Evolutionary conservation across 805 yeast genomes (phyloP).

Genomic region (Scheffersomyces amazonensis): DNA sequence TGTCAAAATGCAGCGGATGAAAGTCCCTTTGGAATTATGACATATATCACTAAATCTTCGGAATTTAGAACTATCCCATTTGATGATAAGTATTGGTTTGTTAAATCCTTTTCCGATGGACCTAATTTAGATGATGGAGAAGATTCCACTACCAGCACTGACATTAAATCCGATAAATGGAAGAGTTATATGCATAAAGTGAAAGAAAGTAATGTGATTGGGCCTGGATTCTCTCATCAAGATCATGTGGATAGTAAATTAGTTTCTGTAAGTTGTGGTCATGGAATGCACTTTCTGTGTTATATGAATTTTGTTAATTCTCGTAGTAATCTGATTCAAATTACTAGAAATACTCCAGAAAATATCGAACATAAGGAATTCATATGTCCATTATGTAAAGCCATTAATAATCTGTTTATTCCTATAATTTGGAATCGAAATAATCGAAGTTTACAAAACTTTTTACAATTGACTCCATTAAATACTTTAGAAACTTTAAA

Average conservation of each 20-base stretch:
- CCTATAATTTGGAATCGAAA: slow-evolving; percentile 68
- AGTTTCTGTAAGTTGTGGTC: slow-evolving; percentile 81
- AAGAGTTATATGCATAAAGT: slow-evolving; percentile 30
- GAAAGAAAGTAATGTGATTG: slow-evolving; percentile 46
- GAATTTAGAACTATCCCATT: slow-evolving; percentile 65
- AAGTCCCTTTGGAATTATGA: slow-evolving; percentile 71
- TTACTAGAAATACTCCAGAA: slow-evolving; percentile 81
- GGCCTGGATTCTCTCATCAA: slow-evolving; percentile 65
- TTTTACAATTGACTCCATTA: slow-evolving; percentile 11
- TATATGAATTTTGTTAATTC: slow-evolving; percentile 60
- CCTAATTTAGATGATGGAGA: slow-evolving; percentile 37
- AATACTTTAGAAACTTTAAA: slow-evolving; percentile 14
- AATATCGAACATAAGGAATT: slow-evolving; percentile 68
- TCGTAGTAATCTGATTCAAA: slow-evolving; percentile 60
- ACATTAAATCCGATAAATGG: slow-evolving; percentile 30
- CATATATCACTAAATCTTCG: slow-evolving; percentile 56
- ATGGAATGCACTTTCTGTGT: slow-evolving; percentile 86
- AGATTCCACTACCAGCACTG: slow-evolving; percentile 13
- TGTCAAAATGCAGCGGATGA: slow-evolving; percentile 74
- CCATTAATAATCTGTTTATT: slow-evolving; percentile 77
- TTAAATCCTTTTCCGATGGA: slow-evolving; percentile 56
- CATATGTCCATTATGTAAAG: slow-evolving; percentile 87
- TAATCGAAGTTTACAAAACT: slow-evolving; percentile 23
- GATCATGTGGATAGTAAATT: slow-evolving; percentile 39
- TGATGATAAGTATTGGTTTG: slow-evolving; percentile 60